These are phyloP conservation scores for Orbilia oligospora DNA, from an alignment of 2,329 filamentous ascomycete genomes.

Conservation along the genomic window DNA sequence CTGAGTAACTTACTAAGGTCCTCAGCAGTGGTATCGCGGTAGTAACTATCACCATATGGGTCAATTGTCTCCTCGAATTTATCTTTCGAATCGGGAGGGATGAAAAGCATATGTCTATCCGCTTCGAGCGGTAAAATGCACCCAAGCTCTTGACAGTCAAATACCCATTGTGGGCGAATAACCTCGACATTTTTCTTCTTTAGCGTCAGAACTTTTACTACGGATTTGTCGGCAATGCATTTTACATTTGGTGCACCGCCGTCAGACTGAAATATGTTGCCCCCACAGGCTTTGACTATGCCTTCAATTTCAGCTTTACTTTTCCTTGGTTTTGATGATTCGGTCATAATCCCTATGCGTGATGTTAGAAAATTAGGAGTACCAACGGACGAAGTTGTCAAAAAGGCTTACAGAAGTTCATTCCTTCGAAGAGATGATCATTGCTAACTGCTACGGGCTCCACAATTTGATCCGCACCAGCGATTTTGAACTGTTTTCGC, in stretches of 20 bases:
- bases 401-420: slow-evolving; percentile 61
- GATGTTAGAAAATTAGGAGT: slow-evolving; percentile 41
- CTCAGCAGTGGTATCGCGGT: slow-evolving; percentile 74
- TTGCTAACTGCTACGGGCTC: slow-evolving; percentile 68
- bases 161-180: slow-evolving; percentile 83
- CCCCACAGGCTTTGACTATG: slow-evolving; percentile 86
- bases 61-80: slow-evolving; percentile 78
- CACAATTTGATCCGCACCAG: slow-evolving; percentile 73
- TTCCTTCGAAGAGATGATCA: slow-evolving; percentile 60
- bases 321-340: slow-evolving; percentile 78
- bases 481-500: slow-evolving; percentile 79
- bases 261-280: slow-evolving; percentile 81
- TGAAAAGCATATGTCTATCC: slow-evolving; percentile 75
- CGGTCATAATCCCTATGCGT: slow-evolving; percentile 77
- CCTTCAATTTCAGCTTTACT: slow-evolving; percentile 85
- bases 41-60: slow-evolving; percentile 85
- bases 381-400: not conserved
- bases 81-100: slow-evolving; percentile 75
- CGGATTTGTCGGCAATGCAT: slow-evolving; percentile 81
- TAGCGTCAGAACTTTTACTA: slow-evolving; percentile 85
- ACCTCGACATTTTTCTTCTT: slow-evolving; percentile 79
- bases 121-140: slow-evolving; percentile 76
- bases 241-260: slow-evolving; percentile 75
- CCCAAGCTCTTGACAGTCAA: slow-evolving; percentile 79
- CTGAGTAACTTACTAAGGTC: slow-evolving; percentile 50